Evolutionary conservation across 306 rosid genomes (phyloP).

Genomic region (Inga laurina): DNA sequence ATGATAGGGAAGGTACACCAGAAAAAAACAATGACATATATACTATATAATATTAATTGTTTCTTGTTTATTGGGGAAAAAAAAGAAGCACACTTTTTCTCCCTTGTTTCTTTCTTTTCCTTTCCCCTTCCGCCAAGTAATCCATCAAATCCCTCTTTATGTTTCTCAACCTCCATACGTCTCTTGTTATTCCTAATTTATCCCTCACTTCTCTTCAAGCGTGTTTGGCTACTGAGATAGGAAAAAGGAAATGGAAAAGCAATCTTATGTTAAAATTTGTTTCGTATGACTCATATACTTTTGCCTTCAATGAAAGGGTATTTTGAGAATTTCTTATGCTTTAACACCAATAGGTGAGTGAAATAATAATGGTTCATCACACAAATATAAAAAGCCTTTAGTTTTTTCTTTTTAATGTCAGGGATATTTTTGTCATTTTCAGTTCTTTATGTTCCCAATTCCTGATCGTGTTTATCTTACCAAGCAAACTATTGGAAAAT

Average conservation of each 20-base stretch:
- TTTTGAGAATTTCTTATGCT: not conserved
- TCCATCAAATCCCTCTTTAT: constrained; percentile 3
- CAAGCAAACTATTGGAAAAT: no score
- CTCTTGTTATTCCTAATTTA: not conserved
- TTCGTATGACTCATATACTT: not conserved
- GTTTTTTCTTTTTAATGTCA: not conserved
- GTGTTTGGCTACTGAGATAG: not conserved
- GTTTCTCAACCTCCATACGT: constrained; percentile 2
- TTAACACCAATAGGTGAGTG: not conserved
- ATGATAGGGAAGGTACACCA: constrained; percentile 20
- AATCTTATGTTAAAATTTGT: not conserved
- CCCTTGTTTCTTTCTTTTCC: not conserved
- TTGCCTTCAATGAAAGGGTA: not conserved
- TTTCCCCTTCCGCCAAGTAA: constrained; percentile 45
- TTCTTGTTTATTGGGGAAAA: not conserved
- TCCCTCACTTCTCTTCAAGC: not conserved
- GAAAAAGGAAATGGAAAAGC: not conserved
- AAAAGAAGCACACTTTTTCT: not conserved
- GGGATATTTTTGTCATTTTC: not conserved
- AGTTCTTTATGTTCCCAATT: not conserved
- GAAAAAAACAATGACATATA: not conserved
- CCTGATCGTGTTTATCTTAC: not conserved
- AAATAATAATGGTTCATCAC: not conserved
- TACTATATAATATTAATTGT: not conserved
- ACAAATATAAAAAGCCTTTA: not conserved